Evolutionary conservation across 306 rosid species (phyloP).

Genomic region (Datisca glomerata): DNA sequence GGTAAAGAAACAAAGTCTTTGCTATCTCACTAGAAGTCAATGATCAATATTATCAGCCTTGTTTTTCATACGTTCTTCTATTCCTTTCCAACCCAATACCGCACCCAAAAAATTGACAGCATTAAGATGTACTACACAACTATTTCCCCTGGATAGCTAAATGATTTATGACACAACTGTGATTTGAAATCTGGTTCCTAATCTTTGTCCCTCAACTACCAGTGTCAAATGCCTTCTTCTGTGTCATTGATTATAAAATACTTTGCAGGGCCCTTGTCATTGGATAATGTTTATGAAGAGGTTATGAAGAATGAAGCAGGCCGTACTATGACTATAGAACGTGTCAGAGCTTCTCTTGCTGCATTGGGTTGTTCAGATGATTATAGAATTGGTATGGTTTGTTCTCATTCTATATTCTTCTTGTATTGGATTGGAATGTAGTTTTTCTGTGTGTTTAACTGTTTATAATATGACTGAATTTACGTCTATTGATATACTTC

Average conservation of each 20-base stretch:
- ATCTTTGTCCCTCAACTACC: background rate
- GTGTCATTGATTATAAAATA: slow-evolving; percentile 3
- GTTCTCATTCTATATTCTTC: slow-evolving; percentile 2
- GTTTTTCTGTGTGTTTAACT: too few species aligned
- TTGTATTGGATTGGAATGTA: too few species aligned
- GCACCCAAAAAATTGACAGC: too few species aligned
- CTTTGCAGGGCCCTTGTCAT: slow-evolving; percentile 56
- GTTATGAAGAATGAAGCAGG: slow-evolving; percentile 66
- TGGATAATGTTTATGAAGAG: slow-evolving; percentile 51
- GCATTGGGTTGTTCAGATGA: slow-evolving; percentile 59
- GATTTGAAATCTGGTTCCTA: background rate
- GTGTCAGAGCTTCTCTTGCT: slow-evolving; percentile 53
- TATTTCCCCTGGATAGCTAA: too few species aligned
- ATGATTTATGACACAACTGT: slow-evolving; percentile 2
- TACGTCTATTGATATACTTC: too few species aligned
- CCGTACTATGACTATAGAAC: slow-evolving; percentile 49
- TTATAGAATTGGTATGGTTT: slow-evolving; percentile 44
- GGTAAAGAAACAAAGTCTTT: too few species aligned
- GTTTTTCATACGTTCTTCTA: too few species aligned
- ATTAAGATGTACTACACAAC: too few species aligned
- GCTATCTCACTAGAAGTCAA: too few species aligned
- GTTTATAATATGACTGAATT: too few species aligned
- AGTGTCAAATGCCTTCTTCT: background rate
- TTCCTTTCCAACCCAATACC: too few species aligned
- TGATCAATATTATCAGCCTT: too few species aligned